Evolutionary conservation across 495 filamentous ascomycete species (phyloP).

Genomic region (Neurospora terricola): DNA sequence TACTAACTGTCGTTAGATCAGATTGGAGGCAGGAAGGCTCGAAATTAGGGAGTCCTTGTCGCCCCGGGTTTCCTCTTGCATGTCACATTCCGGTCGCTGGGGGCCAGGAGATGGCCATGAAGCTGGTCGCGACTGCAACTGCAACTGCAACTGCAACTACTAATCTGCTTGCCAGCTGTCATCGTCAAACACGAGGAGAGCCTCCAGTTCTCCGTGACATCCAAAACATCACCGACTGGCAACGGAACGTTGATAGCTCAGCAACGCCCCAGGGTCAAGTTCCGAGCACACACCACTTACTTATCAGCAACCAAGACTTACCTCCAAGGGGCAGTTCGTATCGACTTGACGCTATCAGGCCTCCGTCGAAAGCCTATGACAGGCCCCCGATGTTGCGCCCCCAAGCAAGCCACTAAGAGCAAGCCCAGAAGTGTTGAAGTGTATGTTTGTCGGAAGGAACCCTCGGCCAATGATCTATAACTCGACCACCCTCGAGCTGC

Average conservation of each 20-base stretch:
- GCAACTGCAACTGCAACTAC: neutral
- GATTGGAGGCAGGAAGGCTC: neutral
- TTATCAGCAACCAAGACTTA: neutral
- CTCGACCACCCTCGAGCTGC: neutral
- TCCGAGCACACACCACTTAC: neutral
- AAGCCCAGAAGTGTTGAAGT: neutral
- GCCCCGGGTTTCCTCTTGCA: neutral
- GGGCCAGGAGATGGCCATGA: neutral
- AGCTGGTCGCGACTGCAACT: neutral
- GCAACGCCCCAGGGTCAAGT: neutral
- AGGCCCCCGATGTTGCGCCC: neutral
- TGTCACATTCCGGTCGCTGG: neutral
- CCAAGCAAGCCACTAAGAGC: neutral
- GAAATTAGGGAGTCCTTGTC: neutral
- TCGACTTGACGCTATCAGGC: neutral
- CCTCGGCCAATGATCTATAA: neutral
- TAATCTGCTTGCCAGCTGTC: neutral
- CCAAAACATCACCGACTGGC: neutral
- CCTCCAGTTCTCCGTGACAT: neutral
- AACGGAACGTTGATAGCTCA: neutral
- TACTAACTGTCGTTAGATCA: neutral
- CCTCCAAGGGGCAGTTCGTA: neutral
- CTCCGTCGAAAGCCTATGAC: neutral
- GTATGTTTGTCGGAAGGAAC: neutral
- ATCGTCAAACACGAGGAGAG: neutral